Conservation (phyloP, 495 filamentous ascomycete species). For the Penicillium argentinense region DNA sequence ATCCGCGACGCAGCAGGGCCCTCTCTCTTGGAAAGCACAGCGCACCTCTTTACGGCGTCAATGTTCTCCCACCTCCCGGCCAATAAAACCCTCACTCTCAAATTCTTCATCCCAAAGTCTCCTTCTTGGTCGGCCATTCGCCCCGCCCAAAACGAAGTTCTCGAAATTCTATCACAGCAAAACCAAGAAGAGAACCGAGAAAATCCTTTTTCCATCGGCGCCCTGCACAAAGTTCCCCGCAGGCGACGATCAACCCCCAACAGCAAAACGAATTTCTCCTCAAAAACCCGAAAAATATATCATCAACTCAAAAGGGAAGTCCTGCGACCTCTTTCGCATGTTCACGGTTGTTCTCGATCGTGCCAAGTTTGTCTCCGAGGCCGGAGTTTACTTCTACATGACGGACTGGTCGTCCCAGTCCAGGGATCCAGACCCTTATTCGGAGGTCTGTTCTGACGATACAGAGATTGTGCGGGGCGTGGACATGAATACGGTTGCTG, state of each 20-base stretch:
- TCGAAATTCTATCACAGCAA: conserved; percentile 1
- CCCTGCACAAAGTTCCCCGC: conserved; percentile 6
- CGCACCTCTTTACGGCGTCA: conserved; percentile 15
- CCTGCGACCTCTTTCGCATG: conserved; percentile 1
- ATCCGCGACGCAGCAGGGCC: neutral
- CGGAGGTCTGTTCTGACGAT: conserved; percentile 4
- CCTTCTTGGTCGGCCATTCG: conserved; percentile 15
- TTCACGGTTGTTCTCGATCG: conserved; percentile 18
- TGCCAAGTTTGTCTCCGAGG: conserved; percentile 13
- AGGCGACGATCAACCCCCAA: neutral
- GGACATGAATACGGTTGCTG: conserved; percentile 7
- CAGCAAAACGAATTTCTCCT: conserved; percentile 3
- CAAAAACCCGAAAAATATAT: conserved; percentile 1
- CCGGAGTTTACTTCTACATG: conserved; percentile 21
- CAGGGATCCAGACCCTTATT: neutral
- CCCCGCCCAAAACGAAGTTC: conserved; percentile 10
- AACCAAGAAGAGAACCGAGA: conserved; percentile 3
- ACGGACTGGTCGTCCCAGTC: too few species aligned
- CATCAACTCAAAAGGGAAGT: neutral
- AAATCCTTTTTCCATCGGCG: conserved; percentile 9
- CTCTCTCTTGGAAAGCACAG: conserved; percentile 13
- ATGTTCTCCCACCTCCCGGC: conserved; percentile 13
- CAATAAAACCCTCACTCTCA: conserved; percentile 12
- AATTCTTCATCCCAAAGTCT: conserved; percentile 15
- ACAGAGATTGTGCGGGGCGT: conserved; percentile 4